Base-by-base conservation (phyloP, 139 green algal genomes). In the Micractinium sp. region DNA sequence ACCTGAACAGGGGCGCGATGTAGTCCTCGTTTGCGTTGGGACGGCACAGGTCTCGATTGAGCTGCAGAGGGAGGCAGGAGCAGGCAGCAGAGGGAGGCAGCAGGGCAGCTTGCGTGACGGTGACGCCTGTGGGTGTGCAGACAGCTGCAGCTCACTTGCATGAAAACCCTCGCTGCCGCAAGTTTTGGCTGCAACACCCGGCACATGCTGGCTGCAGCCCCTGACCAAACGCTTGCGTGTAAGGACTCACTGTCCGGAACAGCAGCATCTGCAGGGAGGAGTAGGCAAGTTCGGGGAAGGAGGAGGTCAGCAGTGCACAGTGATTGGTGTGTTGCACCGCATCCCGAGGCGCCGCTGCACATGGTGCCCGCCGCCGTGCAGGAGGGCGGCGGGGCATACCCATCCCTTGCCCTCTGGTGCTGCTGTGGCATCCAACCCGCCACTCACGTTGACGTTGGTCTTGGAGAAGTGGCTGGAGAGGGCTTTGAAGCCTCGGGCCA, bases 1-100 rank as follows among this genome's bases (percentile, higher is more conserved):
- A 61, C 35, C 89, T 91, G 12, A 96, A 89, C 12, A 79, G 15
- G 13, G 69, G 73, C 0, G 94, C 94, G 39, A 96, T 89, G 89
- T 94, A 75, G 86, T 96, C 94, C 0, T 94, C 74, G 71, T 96
- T 96, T 61, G 88, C 67, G 75, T 95, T 94, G 36, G 93, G 94
- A 2, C 85, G 76, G 2, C 69, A 66, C 79, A 94, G 89, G 77
- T 96, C 94, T 0, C 88, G 89, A 82, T 96, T 96, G 47, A 96
- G 90, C 94, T 95, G 91, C 89, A 74, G 31, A 86, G 41, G 67
- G 22, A 33, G 23, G 20, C 22, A 75, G 1, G 1, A n/a, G 23
- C 23, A 33, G 4, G 22, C 20, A 35, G 18, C 67, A 75, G 12
- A 35, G 23, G 22, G 67, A 77, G 2, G 0, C 19, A 39, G 31